A percentile compares a stretch with the other conserved stretches of the same genome.
Evolutionary conservation across 2,329 filamentous ascomycete genomes (phyloP).

Genomic region (Fusarium pseudonygamai): DNA sequence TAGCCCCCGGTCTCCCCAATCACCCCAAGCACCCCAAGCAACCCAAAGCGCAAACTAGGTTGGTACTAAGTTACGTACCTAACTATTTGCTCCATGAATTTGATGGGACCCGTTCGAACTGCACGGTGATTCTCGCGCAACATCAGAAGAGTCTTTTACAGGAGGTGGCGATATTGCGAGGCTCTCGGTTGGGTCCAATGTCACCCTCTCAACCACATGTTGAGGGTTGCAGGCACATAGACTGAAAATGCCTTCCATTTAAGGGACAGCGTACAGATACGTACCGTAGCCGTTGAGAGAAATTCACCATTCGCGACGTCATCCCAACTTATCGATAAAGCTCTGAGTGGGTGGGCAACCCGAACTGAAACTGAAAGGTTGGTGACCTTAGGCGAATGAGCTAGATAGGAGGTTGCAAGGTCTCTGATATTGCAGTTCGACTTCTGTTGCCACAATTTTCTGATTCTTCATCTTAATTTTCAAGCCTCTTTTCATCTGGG

Average conservation of each 20-base stretch:
- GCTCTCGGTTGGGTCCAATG: slow-evolving; percentile 23
- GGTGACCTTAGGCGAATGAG: slow-evolving; percentile 22
- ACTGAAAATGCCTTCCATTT: slow-evolving; percentile 17
- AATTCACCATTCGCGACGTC: slow-evolving; percentile 38
- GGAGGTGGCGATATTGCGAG: slow-evolving; percentile 27
- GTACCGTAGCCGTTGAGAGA: slow-evolving; percentile 39
- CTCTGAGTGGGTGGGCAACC: slow-evolving; percentile 25
- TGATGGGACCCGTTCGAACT: slow-evolving; percentile 8
- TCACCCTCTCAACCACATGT: slow-evolving; percentile 22
- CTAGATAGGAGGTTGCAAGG: slow-evolving; percentile 37
- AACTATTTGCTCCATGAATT: slow-evolving; percentile 15
- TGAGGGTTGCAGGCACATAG: slow-evolving; percentile 6
- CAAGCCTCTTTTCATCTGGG: slow-evolving; percentile 22
- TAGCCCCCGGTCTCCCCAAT: slow-evolving; percentile 12
- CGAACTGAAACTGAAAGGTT: slow-evolving; percentile 14
- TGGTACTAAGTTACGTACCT: too few species aligned
- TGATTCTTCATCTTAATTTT: slow-evolving; percentile 24
- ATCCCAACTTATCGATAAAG: slow-evolving; percentile 45
- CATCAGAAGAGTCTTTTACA: slow-evolving; percentile 26
- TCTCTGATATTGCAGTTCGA: slow-evolving; percentile 37
- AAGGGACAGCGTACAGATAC: slow-evolving; percentile 29
- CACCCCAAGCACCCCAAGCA: background rate
- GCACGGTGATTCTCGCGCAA: slow-evolving; percentile 29
- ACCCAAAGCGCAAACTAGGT: background rate
- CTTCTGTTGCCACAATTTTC: slow-evolving; percentile 28